Evolutionary conservation across 2,329 filamentous ascomycete species (phyloP).

Genomic region (Phymatotrichopsis omnivora): DNA sequence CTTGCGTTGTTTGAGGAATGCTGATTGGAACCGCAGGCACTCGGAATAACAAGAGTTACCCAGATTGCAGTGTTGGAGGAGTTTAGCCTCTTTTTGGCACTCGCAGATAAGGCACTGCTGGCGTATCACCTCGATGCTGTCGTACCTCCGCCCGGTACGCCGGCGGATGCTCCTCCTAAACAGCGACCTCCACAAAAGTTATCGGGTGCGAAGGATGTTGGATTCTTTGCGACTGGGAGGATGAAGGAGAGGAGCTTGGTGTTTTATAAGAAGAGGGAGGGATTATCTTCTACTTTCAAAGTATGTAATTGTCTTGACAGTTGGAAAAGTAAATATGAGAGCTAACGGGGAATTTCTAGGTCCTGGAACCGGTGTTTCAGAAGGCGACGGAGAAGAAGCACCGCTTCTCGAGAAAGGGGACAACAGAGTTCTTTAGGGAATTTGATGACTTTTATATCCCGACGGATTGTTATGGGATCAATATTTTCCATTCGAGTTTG

Average conservation of each 20-base stretch:
- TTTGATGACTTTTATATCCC: conserved; percentile 99
- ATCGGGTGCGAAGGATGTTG: conserved; percentile 76
- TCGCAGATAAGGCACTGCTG: conserved; percentile 82
- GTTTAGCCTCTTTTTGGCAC: conserved; percentile 83
- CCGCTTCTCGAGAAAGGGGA: conserved; percentile 56
- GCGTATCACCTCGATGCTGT: conserved; percentile 90
- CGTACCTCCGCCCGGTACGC: conserved; percentile 38
- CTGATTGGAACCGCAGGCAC: conserved; percentile 47
- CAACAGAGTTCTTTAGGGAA: conserved; percentile 91
- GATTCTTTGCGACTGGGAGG: conserved; percentile 88
- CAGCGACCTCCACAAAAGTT: conserved; percentile 86
- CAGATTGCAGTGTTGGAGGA: conserved; percentile 93
- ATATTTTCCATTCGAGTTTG: conserved; percentile 89
- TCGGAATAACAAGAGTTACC: conserved; percentile 66
- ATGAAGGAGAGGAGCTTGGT: conserved; percentile 96
- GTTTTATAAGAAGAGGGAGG: conserved; percentile 95
- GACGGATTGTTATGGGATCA: conserved; percentile 86
- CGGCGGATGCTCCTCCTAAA: conserved; percentile 23
- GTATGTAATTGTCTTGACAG: background rate
- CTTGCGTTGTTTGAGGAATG: background rate
- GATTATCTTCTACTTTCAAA: conserved; percentile 87
- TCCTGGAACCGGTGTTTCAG: conserved; percentile 89
- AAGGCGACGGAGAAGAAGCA: conserved; percentile 78
- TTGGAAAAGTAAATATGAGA: no score
- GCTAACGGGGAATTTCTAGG: no score